Conservation (phyloP, 169 alveolate genomes). For the Toxoplasma gondii region DNA sequence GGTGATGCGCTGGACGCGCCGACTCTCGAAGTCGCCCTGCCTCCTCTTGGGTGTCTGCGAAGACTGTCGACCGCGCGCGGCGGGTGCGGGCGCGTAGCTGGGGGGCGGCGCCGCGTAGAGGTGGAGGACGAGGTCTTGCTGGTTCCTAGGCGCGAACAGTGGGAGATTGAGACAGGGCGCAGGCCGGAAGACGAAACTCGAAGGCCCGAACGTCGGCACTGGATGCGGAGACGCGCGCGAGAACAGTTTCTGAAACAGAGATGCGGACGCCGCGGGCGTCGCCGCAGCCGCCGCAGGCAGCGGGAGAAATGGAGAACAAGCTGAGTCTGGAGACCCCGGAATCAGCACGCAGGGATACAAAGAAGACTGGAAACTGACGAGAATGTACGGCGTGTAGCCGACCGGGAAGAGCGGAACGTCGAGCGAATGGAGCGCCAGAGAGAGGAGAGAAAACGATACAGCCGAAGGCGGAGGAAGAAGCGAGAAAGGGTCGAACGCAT, state of each 20-base stretch:
- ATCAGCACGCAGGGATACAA: constrained; percentile 19
- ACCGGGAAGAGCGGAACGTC: not conserved
- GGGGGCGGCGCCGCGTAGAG: constrained; percentile 47
- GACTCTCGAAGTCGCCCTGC: not conserved
- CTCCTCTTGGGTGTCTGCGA: not conserved
- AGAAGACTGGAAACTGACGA: constrained; percentile 27
- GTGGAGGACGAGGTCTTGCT: constrained; percentile 6
- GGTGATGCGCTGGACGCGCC: not conserved
- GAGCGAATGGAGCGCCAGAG: not conserved
- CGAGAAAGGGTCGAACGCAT: not conserved
- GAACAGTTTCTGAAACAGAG: constrained; percentile 31
- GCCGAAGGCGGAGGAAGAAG: constrained; percentile 26
- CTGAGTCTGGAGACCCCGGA: not conserved
- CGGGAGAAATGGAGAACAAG: not conserved
- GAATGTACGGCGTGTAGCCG: constrained; percentile 35
- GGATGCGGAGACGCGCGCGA: constrained; percentile 34
- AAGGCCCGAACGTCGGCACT: constrained; percentile 10
- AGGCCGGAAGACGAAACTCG: not conserved
- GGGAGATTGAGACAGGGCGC: not conserved
- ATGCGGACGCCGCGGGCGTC: constrained; percentile 11
- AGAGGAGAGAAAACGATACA: not conserved
- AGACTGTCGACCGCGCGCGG: not conserved
- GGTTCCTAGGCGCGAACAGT: not conserved
- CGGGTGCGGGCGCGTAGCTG: not conserved
- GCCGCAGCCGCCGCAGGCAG: constrained; percentile 17